Evolutionary conservation across 495 filamentous ascomycete genomes (phyloP).

Genomic region (Podospora comata): DNA sequence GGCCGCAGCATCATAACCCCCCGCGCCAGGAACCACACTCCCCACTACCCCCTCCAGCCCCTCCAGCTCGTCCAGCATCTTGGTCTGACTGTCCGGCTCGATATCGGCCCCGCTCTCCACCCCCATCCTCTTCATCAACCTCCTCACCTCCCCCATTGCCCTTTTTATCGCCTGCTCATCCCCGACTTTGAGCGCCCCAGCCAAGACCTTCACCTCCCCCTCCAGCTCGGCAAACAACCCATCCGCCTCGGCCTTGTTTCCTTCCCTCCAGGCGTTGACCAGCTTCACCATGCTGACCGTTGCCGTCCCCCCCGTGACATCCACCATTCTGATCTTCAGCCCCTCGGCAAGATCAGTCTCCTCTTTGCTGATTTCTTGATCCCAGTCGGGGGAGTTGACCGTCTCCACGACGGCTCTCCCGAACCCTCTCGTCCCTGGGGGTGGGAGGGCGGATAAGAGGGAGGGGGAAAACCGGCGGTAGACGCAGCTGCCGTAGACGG

Average conservation of each 20-base stretch:
- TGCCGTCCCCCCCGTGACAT: conserved; percentile 91
- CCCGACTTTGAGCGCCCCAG: conserved; percentile 52
- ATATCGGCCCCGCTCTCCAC: conserved; percentile 73
- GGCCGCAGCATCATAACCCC: conserved; percentile 88
- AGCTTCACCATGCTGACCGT: conserved; percentile 94
- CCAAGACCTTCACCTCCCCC: conserved; percentile 67
- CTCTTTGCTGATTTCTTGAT: conserved; percentile 66
- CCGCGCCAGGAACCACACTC: conserved; percentile 90
- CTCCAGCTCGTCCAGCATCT: conserved; percentile 71
- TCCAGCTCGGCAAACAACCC: conserved; percentile 72
- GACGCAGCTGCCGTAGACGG: conserved; percentile 83
- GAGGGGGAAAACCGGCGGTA: conserved; percentile 88
- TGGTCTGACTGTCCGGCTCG: conserved; percentile 82
- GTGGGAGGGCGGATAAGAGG: conserved; percentile 63
- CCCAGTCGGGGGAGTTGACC: conserved; percentile 67
- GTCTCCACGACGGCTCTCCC: conserved; percentile 57
- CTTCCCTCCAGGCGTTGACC: conserved; percentile 76
- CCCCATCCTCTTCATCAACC: conserved; percentile 72
- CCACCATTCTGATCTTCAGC: conserved; percentile 82
- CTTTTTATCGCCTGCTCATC: conserved; percentile 35
- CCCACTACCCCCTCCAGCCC: conserved; percentile 76
- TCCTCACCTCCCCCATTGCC: conserved; percentile 43
- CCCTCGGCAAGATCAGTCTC: conserved; percentile 68
- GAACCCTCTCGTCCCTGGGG: conserved; percentile 63
- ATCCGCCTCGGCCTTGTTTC: conserved; percentile 63